Evolutionary conservation across 1,139 yeast genomes (phyloP).

Genomic region (Yamadazyma diddensiae): DNA sequence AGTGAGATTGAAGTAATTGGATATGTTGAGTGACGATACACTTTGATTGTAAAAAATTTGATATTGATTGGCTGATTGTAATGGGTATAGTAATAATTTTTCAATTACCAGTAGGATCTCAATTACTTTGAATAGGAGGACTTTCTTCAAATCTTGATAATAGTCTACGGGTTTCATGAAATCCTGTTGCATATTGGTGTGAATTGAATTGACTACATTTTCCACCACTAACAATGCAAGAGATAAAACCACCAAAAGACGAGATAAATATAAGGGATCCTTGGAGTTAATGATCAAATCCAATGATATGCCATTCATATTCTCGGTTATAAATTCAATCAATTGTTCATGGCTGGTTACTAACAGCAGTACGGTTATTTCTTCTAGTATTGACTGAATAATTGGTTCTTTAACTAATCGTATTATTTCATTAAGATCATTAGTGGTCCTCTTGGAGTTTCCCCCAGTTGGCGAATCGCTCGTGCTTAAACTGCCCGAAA

Average conservation of each 20-base stretch:
- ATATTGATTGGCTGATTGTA: conserved; percentile 19
- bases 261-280: conserved; percentile 33
- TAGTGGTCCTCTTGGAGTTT: conserved; percentile 15
- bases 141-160: conserved; percentile 17
- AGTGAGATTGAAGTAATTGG: conserved; percentile 30
- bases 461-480: conserved; percentile 1
- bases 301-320: conserved; percentile 19
- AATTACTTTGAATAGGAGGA: conserved; percentile 21
- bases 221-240: conserved; percentile 30
- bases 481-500: conserved; percentile 7
- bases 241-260: conserved; percentile 27
- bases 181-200: conserved; percentile 22
- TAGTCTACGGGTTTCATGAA: conserved; percentile 10
- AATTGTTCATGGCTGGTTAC: conserved; percentile 23
- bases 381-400: conserved; percentile 21
- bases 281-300: conserved; percentile 23
- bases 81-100: conserved; percentile 15
- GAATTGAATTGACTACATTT: conserved; percentile 29
- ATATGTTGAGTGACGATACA: conserved; percentile 30
- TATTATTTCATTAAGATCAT: conserved; percentile 21
- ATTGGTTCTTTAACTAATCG: conserved; percentile 23
- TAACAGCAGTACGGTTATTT: conserved; percentile 30
- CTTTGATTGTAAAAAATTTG: conserved; percentile 36
- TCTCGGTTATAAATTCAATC: conserved; percentile 23
- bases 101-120: conserved; percentile 28